Evolutionary conservation across 257 asterid species (phyloP), one percentile per base, ranked within the genome.

Genomic region (Solanum sitiens): DNA sequence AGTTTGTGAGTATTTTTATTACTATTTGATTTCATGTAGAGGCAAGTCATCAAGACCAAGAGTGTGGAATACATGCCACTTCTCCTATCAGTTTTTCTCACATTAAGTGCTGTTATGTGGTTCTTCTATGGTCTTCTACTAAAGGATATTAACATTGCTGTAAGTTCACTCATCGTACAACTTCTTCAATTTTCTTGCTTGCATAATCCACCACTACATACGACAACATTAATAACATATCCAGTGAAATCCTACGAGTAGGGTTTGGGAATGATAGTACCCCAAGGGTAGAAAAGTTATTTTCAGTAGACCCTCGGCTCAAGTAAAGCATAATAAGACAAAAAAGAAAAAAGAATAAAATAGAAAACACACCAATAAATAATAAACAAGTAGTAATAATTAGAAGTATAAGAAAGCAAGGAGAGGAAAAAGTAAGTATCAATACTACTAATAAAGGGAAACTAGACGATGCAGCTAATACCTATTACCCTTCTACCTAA

Each of bases 31-130:
- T 21, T 21, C 65, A 37, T 87, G 86, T 90, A 93, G 95, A 92
- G 94, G 79, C 92, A 88, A 93, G 93, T 93, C 5, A 90, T 93
- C 37, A 87, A 90, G 21, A 93, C 93, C 2, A 91, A 89, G 77
- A 93, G 94, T 61, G 94, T 92, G 56, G 93, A 92, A 80, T 92
- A 87, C 87, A 93, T 90, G 94, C 93, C 95, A 16, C 89, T 93
- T 76, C 92, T 89, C 35, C 92, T 92, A 44, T 92, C 94, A 8
- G 89, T 92, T 21, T 93, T 90, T 87, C 92, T 93, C 47, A 92
- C 95, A 16, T 83, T 93, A 59, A 93, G 94, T 45, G 95, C 93
- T 1, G 92, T 93, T 8, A 90, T 89, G 91, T 92, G 94, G 94
- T 93, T 93, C 92, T 92, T 93, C 80, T 93, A 89, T 25, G 95